phyloP scores from a whole-genome alignment of 139 green algal genomes.

The Micractinium sp. region DNA sequence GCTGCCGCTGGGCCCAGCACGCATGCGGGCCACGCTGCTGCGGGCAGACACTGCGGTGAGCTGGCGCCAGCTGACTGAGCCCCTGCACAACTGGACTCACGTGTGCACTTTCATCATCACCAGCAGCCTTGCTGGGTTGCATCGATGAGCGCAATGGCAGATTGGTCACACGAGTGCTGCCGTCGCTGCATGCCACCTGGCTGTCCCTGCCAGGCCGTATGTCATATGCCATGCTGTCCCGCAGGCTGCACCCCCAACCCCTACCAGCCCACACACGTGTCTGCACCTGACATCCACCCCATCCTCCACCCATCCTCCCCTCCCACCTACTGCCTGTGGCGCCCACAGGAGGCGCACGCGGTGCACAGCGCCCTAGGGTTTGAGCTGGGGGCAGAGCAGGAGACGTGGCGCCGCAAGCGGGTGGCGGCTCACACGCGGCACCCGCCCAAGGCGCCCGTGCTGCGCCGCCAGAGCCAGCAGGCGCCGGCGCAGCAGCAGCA shows the following conservation, averaged over 20 bases:
- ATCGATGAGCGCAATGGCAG: neutral
- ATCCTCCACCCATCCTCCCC: neutral
- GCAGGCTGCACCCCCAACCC: too few relatives aligned
- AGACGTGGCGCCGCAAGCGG: slow-evolving; percentile 20
- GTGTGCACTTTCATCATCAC: too few relatives aligned
- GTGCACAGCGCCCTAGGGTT: slow-evolving; percentile 5
- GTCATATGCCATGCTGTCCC: neutral
- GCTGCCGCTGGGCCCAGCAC: neutral
- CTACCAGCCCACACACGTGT: neutral
- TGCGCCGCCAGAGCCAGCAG: neutral
- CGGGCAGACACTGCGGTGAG: neutral
- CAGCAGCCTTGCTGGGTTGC: neutral
- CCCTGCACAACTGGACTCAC: neutral
- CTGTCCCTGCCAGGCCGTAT: neutral
- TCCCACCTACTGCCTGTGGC: neutral
- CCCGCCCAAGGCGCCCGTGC: neutral
- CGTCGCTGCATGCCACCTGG: neutral
- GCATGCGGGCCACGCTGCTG: slow-evolving; percentile 1
- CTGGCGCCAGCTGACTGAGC: neutral
- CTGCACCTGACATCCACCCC: neutral
- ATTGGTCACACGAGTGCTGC: neutral
- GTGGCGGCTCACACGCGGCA: neutral
- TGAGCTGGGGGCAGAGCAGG: neutral
- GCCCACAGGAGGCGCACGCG: slow-evolving; percentile 1
- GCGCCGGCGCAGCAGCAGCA: neutral